Evolutionary conservation across 1,284 basidiomycete genomes (phyloP).

Genomic region (Ustilago xerochloae): DNA sequence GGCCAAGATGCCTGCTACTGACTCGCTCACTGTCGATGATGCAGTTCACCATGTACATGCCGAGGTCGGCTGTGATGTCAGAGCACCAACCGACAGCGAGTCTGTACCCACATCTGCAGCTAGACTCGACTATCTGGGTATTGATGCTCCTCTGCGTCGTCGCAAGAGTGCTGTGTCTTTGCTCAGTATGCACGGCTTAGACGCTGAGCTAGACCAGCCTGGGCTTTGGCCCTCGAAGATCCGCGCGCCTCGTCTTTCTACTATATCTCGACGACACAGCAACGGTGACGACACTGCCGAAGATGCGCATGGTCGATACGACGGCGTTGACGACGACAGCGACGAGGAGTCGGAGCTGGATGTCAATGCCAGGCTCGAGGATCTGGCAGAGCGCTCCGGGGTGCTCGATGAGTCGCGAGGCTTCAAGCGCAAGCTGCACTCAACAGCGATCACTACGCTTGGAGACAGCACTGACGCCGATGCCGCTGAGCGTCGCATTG

Average conservation of each 20-base stretch:
- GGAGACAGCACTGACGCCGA: neutral
- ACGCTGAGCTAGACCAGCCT: conserved; percentile 28
- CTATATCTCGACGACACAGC: conserved; percentile 6
- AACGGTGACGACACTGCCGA: neutral
- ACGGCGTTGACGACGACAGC: conserved; percentile 3
- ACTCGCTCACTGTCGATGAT: conserved; percentile 20
- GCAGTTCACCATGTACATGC: conserved; percentile 53
- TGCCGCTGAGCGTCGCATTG: conserved; percentile 17
- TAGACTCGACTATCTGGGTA: conserved; percentile 70
- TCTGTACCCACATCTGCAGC: neutral
- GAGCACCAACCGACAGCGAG: neutral
- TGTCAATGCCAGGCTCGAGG: conserved; percentile 35
- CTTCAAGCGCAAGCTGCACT: conserved; percentile 39
- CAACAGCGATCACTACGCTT: neutral
- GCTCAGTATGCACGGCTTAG: conserved; percentile 11
- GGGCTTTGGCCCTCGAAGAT: conserved; percentile 35
- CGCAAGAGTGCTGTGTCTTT: conserved; percentile 22
- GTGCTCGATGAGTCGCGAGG: conserved; percentile 37
- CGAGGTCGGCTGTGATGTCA: conserved; percentile 69
- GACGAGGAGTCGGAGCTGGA: conserved; percentile 53
- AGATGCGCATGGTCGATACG: neutral
- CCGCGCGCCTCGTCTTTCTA: conserved; percentile 44
- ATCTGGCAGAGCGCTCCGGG: conserved; percentile 47
- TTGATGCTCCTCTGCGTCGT: conserved; percentile 56
- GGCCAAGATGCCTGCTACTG: conserved; percentile 73